Percentiles rank a stretch among this genome's conserved stretches.
Conservation (phyloP, 2,329 filamentous ascomycete genomes). For the Mycosphaerella arachidis region DNA sequence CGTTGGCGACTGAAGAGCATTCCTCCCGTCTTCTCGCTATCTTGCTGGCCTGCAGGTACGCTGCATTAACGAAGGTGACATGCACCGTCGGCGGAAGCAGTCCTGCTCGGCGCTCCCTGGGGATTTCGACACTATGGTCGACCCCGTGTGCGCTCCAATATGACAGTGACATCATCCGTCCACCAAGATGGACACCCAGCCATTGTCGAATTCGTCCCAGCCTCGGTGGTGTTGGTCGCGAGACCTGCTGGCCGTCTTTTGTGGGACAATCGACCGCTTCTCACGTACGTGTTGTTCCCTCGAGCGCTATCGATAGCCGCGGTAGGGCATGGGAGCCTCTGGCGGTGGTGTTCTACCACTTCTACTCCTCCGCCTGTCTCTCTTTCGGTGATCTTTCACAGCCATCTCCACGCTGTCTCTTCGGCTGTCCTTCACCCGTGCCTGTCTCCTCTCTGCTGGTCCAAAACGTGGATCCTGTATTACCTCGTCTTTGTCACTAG, state of each 20-base stretch:
- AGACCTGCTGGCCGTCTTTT: neutral
- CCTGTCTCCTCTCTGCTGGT: neutral
- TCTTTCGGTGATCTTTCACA: conserved; percentile 20
- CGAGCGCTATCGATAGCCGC: conserved; percentile 4
- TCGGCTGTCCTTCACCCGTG: conserved; percentile 25
- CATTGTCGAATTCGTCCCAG: too few species aligned
- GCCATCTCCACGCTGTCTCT: conserved; percentile 22
- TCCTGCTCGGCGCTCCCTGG: too few species aligned
- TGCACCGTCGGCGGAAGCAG: too few species aligned
- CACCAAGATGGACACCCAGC: too few species aligned
- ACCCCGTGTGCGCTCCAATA: too few species aligned
- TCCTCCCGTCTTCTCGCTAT: too few species aligned
- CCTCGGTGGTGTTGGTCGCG: too few species aligned
- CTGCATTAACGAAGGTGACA: neutral
- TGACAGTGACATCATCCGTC: too few species aligned
- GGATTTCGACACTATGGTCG: too few species aligned
- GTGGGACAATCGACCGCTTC: neutral
- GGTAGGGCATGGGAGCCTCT: conserved; percentile 20
- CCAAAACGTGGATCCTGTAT: conserved; percentile 36
- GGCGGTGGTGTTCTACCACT: conserved; percentile 23
- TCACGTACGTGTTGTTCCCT: neutral
- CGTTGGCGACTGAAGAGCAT: too few species aligned
- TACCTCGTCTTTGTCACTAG: conserved; percentile 47
- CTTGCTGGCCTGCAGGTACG: too few species aligned
- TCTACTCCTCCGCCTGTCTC: conserved; percentile 21